Base-by-base conservation (phyloP, 352 stramenopile genomes). In the Thalassiosira hispida region DNA sequence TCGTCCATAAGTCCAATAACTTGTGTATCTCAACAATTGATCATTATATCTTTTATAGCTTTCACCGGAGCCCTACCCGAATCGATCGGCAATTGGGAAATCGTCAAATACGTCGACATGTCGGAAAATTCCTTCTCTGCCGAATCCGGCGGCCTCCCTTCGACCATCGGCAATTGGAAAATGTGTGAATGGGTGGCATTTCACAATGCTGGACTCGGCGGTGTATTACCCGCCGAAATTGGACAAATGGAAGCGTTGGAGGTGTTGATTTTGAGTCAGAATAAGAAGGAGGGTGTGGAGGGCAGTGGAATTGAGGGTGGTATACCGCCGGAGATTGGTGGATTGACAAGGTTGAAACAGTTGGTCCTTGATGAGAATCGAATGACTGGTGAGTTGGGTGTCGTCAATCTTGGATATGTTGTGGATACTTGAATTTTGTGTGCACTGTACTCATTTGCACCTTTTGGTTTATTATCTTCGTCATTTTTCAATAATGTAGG, bases 321-420 rank as follows among this genome's bases (percentile, higher is more conserved):
- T 14, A 85, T 91, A 57, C 85, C 85, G 2, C 70, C 75, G 9
- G 77, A 92, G 57, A 75, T 92, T 57, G 86, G 86, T 25, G 31
- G 60, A 20, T 52, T 92, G 52, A 77, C 65, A 9, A 38, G 52
- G 20, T 77, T 92, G 20, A 62, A 55, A 18, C 74, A 59, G 2
- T 65, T 92, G 33, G 83, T 82, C 31, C 42, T 93, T 23, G 78
- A 67, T 68, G 76, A 53, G 1, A 92, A 92, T 52, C 22, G 33
- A 0, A 67, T 90, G 14, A 69, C 57, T 14, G 83, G 81, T 52
- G 78, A 72, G 18, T 70, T 55, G 29, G 47, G 20, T 42, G 5
- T 27, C 40, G 53, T 49, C 33, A 27, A 31, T 4, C 16, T 66
- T n/a, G n/a, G n/a, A n/a, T 47, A 31, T 25, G 63, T 81, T 11